phyloP scores from a whole-genome alignment of 441 rosid genomes.

The Jatropha podagrica region DNA sequence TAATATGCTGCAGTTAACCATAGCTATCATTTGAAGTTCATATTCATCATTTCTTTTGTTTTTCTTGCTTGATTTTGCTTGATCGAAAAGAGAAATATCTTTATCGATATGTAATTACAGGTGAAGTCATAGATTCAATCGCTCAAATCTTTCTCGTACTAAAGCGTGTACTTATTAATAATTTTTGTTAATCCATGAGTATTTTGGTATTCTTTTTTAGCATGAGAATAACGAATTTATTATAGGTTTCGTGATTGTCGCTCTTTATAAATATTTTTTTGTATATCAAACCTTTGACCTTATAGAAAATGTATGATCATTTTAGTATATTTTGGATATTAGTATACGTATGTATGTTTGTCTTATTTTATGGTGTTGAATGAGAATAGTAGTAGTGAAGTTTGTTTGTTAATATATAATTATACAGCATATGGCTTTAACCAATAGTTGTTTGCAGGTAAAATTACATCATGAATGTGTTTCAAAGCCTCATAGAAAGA shows the following conservation, averaged over 20 bases:
- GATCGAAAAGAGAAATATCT: neutral
- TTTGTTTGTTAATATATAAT: too few relatives aligned
- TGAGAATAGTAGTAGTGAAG: neutral
- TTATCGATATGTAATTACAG: neutral
- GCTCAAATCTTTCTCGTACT: too few relatives aligned
- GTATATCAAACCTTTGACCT: too few relatives aligned
- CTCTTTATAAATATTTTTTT: too few relatives aligned
- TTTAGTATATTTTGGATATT: neutral
- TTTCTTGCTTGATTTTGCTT: conserved; percentile 4
- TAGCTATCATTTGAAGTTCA: conserved; percentile 33
- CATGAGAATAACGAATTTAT: too few relatives aligned
- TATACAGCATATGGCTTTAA: neutral
- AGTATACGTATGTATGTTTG: conserved; percentile 9
- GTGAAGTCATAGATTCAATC: neutral
- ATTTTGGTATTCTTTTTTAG: too few relatives aligned
- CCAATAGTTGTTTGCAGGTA: conserved; percentile 12
- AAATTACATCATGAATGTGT: conserved; percentile 39
- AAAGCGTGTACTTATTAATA: too few relatives aligned
- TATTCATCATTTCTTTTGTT: conserved; percentile 20
- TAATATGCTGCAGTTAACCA: conserved; percentile 29
- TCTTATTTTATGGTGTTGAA: conserved; percentile 13
- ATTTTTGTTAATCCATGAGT: too few relatives aligned
- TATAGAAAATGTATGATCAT: too few relatives aligned
- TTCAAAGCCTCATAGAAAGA: conserved; percentile 56
- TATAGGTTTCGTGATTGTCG: too few relatives aligned